Conservation (phyloP, 306 rosid species). For the Castanea mollissima region DNA sequence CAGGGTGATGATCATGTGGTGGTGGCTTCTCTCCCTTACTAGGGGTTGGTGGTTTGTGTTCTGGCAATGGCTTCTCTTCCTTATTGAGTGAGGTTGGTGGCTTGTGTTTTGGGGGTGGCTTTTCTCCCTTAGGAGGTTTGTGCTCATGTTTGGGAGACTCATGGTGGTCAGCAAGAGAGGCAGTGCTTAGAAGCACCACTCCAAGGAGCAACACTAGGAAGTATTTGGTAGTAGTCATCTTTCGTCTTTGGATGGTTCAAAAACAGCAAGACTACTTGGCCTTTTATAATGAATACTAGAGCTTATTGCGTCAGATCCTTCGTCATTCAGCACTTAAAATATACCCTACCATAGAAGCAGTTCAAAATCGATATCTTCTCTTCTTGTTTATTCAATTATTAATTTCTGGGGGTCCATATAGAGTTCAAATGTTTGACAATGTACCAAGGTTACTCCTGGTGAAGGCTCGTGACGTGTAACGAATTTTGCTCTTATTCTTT, state of each 20-base stretch:
- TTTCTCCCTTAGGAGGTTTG: slow-evolving; percentile 1
- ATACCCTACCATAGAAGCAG: background rate
- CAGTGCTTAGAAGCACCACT: background rate
- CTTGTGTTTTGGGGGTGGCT: slow-evolving; percentile 11
- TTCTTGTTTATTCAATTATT: background rate
- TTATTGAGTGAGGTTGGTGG: background rate
- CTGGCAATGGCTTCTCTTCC: background rate
- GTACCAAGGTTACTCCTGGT: too few relatives aligned
- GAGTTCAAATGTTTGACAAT: background rate
- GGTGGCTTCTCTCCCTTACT: slow-evolving; percentile 1
- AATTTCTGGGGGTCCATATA: background rate
- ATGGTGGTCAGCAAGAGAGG: background rate
- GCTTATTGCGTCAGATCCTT: background rate
- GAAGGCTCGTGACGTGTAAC: too few relatives aligned
- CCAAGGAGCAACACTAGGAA: background rate
- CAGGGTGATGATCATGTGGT: too few relatives aligned
- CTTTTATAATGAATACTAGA: background rate
- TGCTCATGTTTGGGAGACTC: background rate
- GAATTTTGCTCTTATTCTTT: too few relatives aligned
- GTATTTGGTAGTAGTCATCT: background rate
- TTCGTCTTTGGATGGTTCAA: background rate
- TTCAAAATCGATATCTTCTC: background rate
- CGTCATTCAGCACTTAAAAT: background rate
- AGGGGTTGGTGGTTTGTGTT: background rate
- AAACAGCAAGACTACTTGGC: background rate